Evolutionary conservation across 2,329 filamentous ascomycete genomes (phyloP), one percentile per base, ranked within the genome.

Genomic region (Colletotrichum chrysophilum): DNA sequence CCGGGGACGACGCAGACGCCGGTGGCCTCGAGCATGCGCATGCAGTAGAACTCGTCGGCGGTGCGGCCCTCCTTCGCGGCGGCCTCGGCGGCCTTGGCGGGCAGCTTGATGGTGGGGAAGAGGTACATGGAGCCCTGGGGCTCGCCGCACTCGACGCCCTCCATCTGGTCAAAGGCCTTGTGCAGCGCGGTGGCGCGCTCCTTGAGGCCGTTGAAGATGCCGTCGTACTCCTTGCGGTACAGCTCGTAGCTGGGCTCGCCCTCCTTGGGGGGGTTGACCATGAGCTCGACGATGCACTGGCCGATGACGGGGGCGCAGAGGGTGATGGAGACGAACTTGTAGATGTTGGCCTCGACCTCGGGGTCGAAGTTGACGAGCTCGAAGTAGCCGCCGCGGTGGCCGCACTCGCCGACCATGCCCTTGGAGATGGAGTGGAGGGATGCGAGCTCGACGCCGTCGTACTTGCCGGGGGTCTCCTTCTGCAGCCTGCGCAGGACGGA

Each of bases 51-150:
- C 85, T 98, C 96, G 81, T 99, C 97, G 2, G 96, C 87, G 14
- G 89, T 88, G 82, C 94, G 94, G 80, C 92, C 92, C 84, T 96
- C 94, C 77, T 93, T 87, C 81, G 89, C 85, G 43, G 97, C 97
- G 18, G 94, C 95, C 78, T 93, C 93, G 77, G 93, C 86, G 55
- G 96, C 97, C 86, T 95, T 95, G 28, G 86, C 80, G 3, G 97
- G 92, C 28, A 99, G 89, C 38, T 89, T 92, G 86, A 99, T 98
- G 80, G 95, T 97, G 28, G 97, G 97, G 92, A 98, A 99, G 81
- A 99, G 94, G 88, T 99, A 99, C 97, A 99, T 99, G 83, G 94
- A 94, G 76, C 97, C 97, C 90, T 98, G 94, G 71, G 97, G 97
- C 79, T 92, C 90, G 81, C 94, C 94, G 86, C 96, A 98, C 84